Base-by-base conservation (phyloP, 2,329 filamentous ascomycete genomes). In the Penicillium sp. region DNA sequence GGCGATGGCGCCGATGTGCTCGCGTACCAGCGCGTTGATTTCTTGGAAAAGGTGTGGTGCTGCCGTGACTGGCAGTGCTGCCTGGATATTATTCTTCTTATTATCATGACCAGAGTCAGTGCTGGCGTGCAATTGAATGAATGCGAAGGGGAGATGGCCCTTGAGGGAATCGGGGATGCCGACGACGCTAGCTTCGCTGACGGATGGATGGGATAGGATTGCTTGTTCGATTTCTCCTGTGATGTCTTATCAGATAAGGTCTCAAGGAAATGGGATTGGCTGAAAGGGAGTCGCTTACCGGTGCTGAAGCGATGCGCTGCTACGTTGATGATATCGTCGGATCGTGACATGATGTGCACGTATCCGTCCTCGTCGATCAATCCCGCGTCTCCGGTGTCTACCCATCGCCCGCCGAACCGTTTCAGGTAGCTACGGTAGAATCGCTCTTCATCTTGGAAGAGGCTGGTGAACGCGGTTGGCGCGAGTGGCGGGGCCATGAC, bases 241-340 rank as follows among this genome's bases (percentile, higher is more conserved):
- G 21, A 28, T n/a, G 13, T 27, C 10, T 27, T 27, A 27, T 9
- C 4, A 27, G 5, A n/a, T 7, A 11, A 23, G 11, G 7, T 23
- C 7, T 7, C 11, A 11, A 23, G 21, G 21, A 23, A n/a, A n/a
- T n/a, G n/a, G n/a, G n/a, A n/a, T n/a, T n/a, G 14, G 18, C 27
- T 6, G 19, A 11, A 13, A 13, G 34, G 38, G 10, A 30, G 27
- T 26, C 20, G 64, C 75, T 55, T 72, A 86, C 86, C 87, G 8
- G 89, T 95, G 48, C 86, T 91, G 46, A 96, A 83, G 10, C 90
- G 80, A 69, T 96, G 90, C 4, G 90, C 89, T 27, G 89, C 90
- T n/a, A 95, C 90, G 59, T 96, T 96, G 59, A 96, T 89, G 44
- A 96, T 84, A 63, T 96, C 90, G 68, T 96, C 90, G 20, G 75